A percentile compares a stretch with the other conserved stretches of the same genome.
Conservation (phyloP, 2,329 filamentous ascomycete genomes). For the Golovinomyces cichoracearum region DNA sequence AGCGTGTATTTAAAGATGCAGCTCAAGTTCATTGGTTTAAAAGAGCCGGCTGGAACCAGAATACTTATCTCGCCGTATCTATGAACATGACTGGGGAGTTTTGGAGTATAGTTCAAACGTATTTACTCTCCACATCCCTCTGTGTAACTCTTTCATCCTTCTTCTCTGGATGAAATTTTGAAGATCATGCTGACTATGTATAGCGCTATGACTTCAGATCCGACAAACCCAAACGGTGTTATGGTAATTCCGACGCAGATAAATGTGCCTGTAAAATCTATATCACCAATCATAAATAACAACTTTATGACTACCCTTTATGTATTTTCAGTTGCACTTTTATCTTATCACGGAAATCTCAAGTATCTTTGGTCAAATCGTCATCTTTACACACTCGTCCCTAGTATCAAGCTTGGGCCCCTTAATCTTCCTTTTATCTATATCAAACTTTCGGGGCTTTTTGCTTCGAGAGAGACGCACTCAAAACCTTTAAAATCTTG, state of each 20-base stretch:
- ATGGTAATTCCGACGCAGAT: slow-evolving; percentile 1
- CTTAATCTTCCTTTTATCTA: slow-evolving; percentile 13
- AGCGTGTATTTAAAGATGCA: slow-evolving; percentile 31
- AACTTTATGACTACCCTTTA: slow-evolving; percentile 15
- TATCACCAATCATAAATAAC: slow-evolving; percentile 12
- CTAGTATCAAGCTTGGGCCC: slow-evolving; percentile 8
- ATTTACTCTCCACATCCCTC: slow-evolving; percentile 2
- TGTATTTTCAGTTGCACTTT: slow-evolving; percentile 16
- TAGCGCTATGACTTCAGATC: neutral
- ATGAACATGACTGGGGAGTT: slow-evolving; percentile 47
- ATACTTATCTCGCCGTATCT: slow-evolving; percentile 48
- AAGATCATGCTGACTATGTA: neutral
- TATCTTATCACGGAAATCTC: slow-evolving; percentile 17
- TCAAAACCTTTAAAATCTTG: slow-evolving; percentile 18
- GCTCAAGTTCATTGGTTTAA: slow-evolving; percentile 37
- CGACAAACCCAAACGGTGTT: slow-evolving; percentile 2
- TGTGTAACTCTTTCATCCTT: neutral
- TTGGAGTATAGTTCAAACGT: slow-evolving; percentile 52
- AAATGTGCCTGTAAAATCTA: slow-evolving; percentile 10
- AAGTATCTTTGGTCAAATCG: slow-evolving; percentile 13
- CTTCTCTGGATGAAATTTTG: neutral
- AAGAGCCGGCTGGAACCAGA: slow-evolving; percentile 40
- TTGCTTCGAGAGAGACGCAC: slow-evolving; percentile 9
- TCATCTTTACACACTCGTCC: slow-evolving; percentile 9
- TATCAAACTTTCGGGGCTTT: slow-evolving; percentile 10